Evolutionary conservation across 352 stramenopile genomes (phyloP), one percentile per base, ranked within the genome.

Genomic region (Globisporangium yorkense): DNA sequence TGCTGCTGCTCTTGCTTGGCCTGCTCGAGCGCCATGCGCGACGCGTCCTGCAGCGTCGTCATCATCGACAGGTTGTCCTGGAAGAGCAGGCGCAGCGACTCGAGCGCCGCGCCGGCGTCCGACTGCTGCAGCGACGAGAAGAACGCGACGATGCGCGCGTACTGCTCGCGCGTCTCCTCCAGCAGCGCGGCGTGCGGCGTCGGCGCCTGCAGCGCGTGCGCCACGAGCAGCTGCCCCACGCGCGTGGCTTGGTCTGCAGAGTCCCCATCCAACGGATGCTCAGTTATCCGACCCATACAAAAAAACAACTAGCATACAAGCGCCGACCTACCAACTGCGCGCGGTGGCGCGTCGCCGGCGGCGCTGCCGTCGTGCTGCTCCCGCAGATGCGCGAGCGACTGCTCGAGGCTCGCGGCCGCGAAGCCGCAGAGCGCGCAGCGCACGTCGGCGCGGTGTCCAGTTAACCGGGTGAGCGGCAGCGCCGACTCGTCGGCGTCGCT

Each of bases 141-240:
- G 59, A 84, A 72, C 5, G 68, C 57, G 7, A 70, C 65, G 13
- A 70, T 71, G 6, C 69, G 63, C 9, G 53, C 55, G 59, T 77
- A 80, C 51, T 87, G 68, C 44, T 69, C 71, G 61, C 76, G 72
- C 56, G 86, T 67, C 29, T 72, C 71, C 40, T 71, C 65, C 51
- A 89, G 76, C 52, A 74, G 71, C 21, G 75, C 69, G 21, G 68
- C 79, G 15, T 77, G 44, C 9, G 44, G 44, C 3, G 44, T 49
- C 8, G 44, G 44, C n/a, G 44, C 44, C 47, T 57, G 57, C 21
- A 89, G 61, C 45, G 75, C 75, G 29, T 70, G 74, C 35, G 84
- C 68, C 13, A 87, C 56, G 20, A 89, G 58, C 63, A 85, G 77
- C 35, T 85, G 73, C 29, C 74, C 76, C 57, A 89, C 65, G 31